A percentile compares a stretch with the other conserved stretches of the same genome.
phyloP scores from a whole-genome alignment of 2,329 filamentous ascomycete species.

The Fusarium coffeatum region DNA sequence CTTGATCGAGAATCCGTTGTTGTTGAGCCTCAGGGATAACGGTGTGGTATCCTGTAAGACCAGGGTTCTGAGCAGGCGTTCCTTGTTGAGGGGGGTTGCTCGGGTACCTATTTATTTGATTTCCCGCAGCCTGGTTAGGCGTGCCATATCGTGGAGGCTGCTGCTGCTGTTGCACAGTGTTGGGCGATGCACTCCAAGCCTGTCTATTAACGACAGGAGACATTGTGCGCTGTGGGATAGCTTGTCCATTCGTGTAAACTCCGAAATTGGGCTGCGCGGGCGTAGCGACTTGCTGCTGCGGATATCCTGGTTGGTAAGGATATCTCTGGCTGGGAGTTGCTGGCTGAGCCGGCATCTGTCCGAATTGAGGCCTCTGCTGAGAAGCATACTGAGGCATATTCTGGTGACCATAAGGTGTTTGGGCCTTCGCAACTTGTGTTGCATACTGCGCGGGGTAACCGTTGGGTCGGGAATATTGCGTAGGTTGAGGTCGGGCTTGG shows the following conservation, averaged over 20 bases:
- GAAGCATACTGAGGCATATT: slow-evolving; percentile 61
- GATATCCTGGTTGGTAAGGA: slow-evolving; percentile 54
- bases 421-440: slow-evolving; percentile 64
- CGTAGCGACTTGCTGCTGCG: slow-evolving; percentile 53
- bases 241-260: slow-evolving; percentile 58
- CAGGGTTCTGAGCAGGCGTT: slow-evolving; percentile 51
- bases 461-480: slow-evolving; percentile 63
- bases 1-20: slow-evolving; percentile 63
- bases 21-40: slow-evolving; percentile 63
- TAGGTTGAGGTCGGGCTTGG: slow-evolving; percentile 55
- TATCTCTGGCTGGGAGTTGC: slow-evolving; percentile 59
- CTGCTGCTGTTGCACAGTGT: slow-evolving; percentile 42
- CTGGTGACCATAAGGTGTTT: slow-evolving; percentile 64
- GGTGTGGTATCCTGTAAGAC: slow-evolving; percentile 60
- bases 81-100: slow-evolving; percentile 49
- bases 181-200: slow-evolving; percentile 55
- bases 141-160: slow-evolving; percentile 50
- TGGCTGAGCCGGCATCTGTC: slow-evolving; percentile 55
- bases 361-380: slow-evolving; percentile 60
- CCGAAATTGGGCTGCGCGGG: slow-evolving; percentile 53
- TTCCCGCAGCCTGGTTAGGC: slow-evolving; percentile 47
- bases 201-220: slow-evolving; percentile 58
- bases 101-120: slow-evolving; percentile 50
- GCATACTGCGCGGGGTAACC: slow-evolving; percentile 61
- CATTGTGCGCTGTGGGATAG: slow-evolving; percentile 56